Base-by-base conservation (phyloP, 306 rosid genomes). In the Potentilla sterilis region DNA sequence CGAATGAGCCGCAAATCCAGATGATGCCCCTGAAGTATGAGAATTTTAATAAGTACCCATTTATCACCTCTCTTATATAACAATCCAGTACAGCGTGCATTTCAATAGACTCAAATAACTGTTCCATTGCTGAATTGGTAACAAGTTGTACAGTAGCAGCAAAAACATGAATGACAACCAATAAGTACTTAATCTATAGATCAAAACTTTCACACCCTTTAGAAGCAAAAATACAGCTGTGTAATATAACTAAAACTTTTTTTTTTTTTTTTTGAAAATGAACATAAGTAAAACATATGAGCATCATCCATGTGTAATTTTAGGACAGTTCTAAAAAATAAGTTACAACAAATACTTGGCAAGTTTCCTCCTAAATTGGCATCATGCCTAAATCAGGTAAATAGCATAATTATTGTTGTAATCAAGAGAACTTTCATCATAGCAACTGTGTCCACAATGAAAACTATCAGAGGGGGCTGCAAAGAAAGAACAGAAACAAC, bases 1-100 rank as follows among this genome's bases (percentile, higher is more conserved):
- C 92, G 88, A 67, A 94, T 85, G 79, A 94, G 98, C 75, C 97
- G 84, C 67, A 94, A 82, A 89, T 94, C 97, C 79, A 94, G 78
- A 80, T 94, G 98, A 86, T 94, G 97, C 64, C 98, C 98, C 98
- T 94, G 82, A 54, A 69, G 67, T 35, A n/a, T 75, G n/a, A 14
- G 13, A 44, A 71, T 32, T 55, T 34, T 51, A 77, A 61, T 40
- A 72, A 54, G n/a, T 19, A 55, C 58, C 57, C 8, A 46, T 51
- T 4, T 4, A 28, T 38, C 44, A 16, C 24, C 18, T 11, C 21
- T 52, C 57, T 69, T 58, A 42, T 19, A 78, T 35, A 32, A 40
- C 21, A 68, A 34, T 55, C 9, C 52, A 57, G 67, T 14, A 58
- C 7, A 44, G 38, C 68, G 76, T 38, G 37, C n/a, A 37, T 64